Conservation (phyloP, 2,329 filamentous ascomycete species). For the Epichloe sp. region DNA sequence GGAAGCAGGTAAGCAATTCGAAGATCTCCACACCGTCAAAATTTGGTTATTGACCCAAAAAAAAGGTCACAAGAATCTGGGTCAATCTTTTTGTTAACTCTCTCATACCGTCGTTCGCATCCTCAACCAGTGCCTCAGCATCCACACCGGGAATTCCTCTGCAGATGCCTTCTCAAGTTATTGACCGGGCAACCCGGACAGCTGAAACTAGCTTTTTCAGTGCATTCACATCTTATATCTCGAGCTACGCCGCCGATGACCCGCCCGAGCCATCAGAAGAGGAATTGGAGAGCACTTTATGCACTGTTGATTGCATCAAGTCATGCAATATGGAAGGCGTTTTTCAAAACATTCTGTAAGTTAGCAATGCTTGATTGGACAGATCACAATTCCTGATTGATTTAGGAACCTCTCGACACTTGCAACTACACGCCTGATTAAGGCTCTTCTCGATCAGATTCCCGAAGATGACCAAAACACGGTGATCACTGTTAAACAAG, state of each 20-base stretch:
- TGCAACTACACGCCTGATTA: constrained; percentile 31
- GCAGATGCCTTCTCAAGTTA: constrained; percentile 81
- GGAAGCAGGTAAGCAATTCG: constrained; percentile 55
- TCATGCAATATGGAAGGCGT: constrained; percentile 76
- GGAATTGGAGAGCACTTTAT: constrained; percentile 89
- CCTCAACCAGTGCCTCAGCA: constrained; percentile 46
- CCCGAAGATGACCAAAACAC: constrained; percentile 67
- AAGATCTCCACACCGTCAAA: background rate
- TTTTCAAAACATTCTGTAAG: constrained; percentile 69
- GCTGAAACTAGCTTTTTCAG: constrained; percentile 81
- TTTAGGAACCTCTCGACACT: constrained; percentile 25
- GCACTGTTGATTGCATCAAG: constrained; percentile 86
- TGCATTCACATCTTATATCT: constrained; percentile 90
- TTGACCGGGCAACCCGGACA: constrained; percentile 70
- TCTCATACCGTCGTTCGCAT: constrained; percentile 69
- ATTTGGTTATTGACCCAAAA: constrained; percentile 10
- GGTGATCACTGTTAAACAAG: constrained; percentile 83
- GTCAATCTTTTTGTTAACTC: constrained; percentile 95
- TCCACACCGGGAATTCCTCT: constrained; percentile 73
- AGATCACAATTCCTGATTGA: background rate
- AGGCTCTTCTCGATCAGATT: constrained; percentile 67
- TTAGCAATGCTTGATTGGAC: constrained; percentile 7
- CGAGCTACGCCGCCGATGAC: constrained; percentile 97
- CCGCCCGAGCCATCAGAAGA: constrained; percentile 95
- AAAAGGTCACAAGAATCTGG: constrained; percentile 76